Base-by-base conservation (phyloP, 108 stramenopile genomes). In the Cafeteria roenbergensis region DNA sequence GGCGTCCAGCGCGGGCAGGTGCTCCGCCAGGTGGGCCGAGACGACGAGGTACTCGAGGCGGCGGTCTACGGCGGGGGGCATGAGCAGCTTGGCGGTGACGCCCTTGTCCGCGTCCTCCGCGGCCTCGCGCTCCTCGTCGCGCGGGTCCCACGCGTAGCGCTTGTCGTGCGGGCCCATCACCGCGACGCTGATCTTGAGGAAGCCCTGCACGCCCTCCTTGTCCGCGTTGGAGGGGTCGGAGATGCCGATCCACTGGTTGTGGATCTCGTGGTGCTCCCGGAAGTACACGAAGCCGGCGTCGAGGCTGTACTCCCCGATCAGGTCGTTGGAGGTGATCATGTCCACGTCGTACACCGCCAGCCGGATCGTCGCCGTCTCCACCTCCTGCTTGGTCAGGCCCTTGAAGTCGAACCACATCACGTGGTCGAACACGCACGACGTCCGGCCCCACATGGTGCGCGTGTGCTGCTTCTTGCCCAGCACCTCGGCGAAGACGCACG, bases 151-250 rank as follows among this genome's bases (percentile, higher is more conserved):
- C 26, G 48, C 26, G 30, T 67, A 55, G 24, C 59, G 56, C 70
- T 79, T 80, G 55, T 84, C 83, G 14, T 76, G 80, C 1, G 80
- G 79, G 3, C 83, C 83, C 22, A 84, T 59, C 36, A 84, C 77
- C 21, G 70, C 59, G 36, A 84, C 75, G 26, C 69, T 70, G 0
- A 84, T 61, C 64, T 80, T 79, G 27, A 79, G 61, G 55, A 78
- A 82, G 0, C 83, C 83, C 71, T 82, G 80, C 20, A 79, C 64
- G 53, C 83, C 79, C 35, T 9, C 62, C 56, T 81, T 80, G 9
- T 63, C 71, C 4, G 66, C 50, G 57, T 79, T 71, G 25, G 73
- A 73, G 25, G 79, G 78, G 55, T 84, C 81, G 24, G 79, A 56
- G 31, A 84, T 32, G 17, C 72, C 78, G 34, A 81, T 71, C 83